These are phyloP conservation scores for Parastagonospora avenae DNA, from an alignment of 2,329 filamentous ascomycete species.

Conservation along the genomic window DNA sequence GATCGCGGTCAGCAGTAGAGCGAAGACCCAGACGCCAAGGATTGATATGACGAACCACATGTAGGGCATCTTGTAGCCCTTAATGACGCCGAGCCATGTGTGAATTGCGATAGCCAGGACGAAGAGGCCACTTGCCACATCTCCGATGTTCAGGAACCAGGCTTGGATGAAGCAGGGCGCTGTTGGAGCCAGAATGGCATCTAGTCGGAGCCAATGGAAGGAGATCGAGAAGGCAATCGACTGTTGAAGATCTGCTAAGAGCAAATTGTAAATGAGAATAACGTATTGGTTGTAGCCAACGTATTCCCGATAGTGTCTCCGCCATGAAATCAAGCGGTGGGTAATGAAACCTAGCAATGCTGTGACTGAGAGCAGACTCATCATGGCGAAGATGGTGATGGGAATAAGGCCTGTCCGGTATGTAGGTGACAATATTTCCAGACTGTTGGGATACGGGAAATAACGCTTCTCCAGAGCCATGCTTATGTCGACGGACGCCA, in stretches of 20 bases:
- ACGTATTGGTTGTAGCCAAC: constrained; percentile 62
- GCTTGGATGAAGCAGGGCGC: constrained; percentile 57
- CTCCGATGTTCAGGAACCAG: constrained; percentile 59
- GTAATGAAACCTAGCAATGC: constrained; percentile 56
- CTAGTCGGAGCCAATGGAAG: constrained; percentile 52
- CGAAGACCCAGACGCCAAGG: constrained; percentile 53
- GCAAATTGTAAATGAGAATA: constrained; percentile 60
- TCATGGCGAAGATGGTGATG: constrained; percentile 52
- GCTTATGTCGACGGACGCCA: constrained; percentile 11
- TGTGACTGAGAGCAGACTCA: constrained; percentile 54
- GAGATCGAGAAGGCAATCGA: constrained; percentile 57
- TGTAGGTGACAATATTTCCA: constrained; percentile 35
- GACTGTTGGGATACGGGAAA: constrained; percentile 34
- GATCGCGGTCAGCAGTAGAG: constrained; percentile 53
- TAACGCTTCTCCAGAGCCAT: constrained; percentile 22
- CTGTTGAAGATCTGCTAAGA: constrained; percentile 60
- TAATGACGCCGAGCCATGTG: constrained; percentile 57
- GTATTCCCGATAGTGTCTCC: constrained; percentile 53
- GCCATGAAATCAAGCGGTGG: constrained; percentile 58
- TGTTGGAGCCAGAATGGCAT: constrained; percentile 52
- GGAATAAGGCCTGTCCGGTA: constrained; percentile 53
- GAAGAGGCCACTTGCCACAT: constrained; percentile 59
- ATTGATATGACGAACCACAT: constrained; percentile 52
- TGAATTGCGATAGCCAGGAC: constrained; percentile 61
- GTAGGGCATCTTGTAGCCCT: constrained; percentile 54